Conservation (phyloP, 345 rosid species). For the Linum lewisii region DNA sequence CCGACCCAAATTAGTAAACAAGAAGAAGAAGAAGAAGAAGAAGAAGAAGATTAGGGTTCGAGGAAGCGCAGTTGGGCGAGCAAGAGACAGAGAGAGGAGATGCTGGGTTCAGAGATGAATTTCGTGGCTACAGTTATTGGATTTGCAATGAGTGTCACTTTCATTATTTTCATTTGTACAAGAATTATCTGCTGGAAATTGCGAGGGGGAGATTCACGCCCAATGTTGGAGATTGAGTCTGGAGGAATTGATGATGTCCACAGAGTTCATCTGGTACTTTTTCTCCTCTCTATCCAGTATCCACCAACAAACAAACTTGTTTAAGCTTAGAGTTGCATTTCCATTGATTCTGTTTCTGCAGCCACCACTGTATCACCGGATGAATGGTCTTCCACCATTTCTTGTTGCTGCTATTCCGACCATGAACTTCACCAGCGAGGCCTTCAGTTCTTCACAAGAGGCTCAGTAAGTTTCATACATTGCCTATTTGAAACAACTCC, state of each 20-base stretch:
- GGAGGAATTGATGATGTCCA: slow-evolving; percentile 34
- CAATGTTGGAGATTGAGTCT: slow-evolving; percentile 37
- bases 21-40: no score
- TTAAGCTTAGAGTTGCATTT: not conserved
- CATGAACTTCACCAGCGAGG: slow-evolving; percentile 36
- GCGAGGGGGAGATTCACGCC: slow-evolving; percentile 30
- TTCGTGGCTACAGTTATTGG: slow-evolving; percentile 50
- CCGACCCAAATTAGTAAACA: no score
- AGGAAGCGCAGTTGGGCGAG: not conserved
- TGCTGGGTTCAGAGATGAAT: slow-evolving; percentile 41
- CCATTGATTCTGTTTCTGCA: slow-evolving; percentile 17
- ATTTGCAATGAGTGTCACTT: slow-evolving; percentile 54
- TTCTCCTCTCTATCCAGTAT: not conserved
- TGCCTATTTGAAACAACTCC: not conserved
- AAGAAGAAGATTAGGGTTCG: no score
- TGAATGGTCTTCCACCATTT: slow-evolving; percentile 43
- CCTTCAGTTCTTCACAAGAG: slow-evolving; percentile 40
- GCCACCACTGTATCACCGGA: slow-evolving; percentile 27
- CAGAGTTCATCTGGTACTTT: slow-evolving; percentile 36
- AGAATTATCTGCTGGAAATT: slow-evolving; percentile 53
- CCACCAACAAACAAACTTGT: no score
- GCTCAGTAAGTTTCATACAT: slow-evolving; percentile 38
- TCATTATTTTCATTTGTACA: slow-evolving; percentile 51
- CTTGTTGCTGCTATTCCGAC: slow-evolving; percentile 65
- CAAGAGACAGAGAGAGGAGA: slow-evolving; percentile 7